A percentile compares a stretch with the other conserved stretches of the same genome.
Evolutionary conservation across 495 filamentous ascomycete species (phyloP).

Genomic region (Neurospora pannonica): DNA sequence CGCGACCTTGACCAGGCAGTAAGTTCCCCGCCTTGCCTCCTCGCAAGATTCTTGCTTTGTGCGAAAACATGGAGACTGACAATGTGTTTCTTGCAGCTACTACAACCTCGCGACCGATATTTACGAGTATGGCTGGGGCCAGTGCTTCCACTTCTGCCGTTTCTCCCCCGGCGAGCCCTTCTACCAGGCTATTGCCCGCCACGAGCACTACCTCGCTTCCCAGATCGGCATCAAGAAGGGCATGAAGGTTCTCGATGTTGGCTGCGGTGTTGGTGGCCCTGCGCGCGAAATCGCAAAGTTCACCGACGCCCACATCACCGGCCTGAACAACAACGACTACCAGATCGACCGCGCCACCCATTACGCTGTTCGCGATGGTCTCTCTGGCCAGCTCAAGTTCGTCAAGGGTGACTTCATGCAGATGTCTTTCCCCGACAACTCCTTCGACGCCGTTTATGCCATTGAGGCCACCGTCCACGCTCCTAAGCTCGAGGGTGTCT

Average conservation of each 20-base stretch:
- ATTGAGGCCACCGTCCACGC: constrained; percentile 98
- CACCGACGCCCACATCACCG: constrained; percentile 78
- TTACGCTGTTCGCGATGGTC: constrained; percentile 73
- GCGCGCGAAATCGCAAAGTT: constrained; percentile 96
- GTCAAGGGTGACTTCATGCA: constrained; percentile 99
- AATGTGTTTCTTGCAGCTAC: constrained; percentile 50
- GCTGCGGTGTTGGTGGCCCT: constrained; percentile 96
- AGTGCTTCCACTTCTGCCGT: constrained; percentile 96
- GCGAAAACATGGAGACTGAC: constrained; percentile 4
- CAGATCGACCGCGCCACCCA: constrained; percentile 89
- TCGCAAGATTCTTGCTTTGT: neutral
- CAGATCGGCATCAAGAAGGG: constrained; percentile 75
- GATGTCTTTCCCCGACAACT: constrained; percentile 90
- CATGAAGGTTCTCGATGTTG: constrained; percentile 92
- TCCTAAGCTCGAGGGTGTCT: constrained; percentile 88
- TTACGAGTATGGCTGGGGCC: constrained; percentile 95
- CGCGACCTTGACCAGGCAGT: constrained; percentile 91
- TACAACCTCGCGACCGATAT: constrained; percentile 97
- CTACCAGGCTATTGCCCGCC: constrained; percentile 86
- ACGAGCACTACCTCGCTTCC: constrained; percentile 96
- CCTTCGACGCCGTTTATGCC: constrained; percentile 93
- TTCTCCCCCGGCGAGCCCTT: constrained; percentile 85
- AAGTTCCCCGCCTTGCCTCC: constrained; percentile 28
- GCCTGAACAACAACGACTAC: constrained; percentile 99
- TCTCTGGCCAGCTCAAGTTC: constrained; percentile 74